Conservation (phyloP, 140 eudicot genomes). For the Bidens hawaiensis region DNA sequence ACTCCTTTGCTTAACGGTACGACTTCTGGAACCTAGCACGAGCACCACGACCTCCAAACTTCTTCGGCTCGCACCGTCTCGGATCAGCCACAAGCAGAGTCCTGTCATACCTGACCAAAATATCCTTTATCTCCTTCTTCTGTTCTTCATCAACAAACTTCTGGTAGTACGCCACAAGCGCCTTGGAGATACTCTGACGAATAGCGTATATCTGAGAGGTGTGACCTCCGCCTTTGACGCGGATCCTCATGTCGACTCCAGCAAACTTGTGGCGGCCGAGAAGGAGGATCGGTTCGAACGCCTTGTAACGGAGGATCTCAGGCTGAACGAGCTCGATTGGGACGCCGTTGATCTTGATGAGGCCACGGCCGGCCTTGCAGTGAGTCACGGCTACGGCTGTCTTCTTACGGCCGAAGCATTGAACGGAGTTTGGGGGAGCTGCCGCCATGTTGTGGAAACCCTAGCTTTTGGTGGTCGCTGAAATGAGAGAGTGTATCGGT, state of each 20-base stretch:
- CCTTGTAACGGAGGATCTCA: conserved; percentile 54
- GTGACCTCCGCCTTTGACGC: conserved; percentile 53
- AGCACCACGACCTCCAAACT: conserved; percentile 31
- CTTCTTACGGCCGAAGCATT: conserved; percentile 61
- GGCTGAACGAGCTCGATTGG: conserved; percentile 53
- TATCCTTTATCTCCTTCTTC: conserved; percentile 44
- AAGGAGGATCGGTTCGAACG: conserved; percentile 44
- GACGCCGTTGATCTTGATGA: conserved; percentile 41
- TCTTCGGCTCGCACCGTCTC: conserved; percentile 27
- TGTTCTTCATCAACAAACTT: conserved; percentile 48
- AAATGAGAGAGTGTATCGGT: conserved; percentile 16
- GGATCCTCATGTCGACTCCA: conserved; percentile 55
- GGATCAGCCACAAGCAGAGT: conserved; percentile 22
- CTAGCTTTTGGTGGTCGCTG: neutral
- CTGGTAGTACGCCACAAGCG: conserved; percentile 51
- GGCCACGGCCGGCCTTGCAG: conserved; percentile 46
- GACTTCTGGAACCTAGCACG: conserved; percentile 30
- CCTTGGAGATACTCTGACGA: conserved; percentile 46
- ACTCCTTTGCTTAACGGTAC: conserved; percentile 12
- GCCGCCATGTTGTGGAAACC: conserved; percentile 23
- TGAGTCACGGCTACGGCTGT: conserved; percentile 55
- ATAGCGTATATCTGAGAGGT: conserved; percentile 37
- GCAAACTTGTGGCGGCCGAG: conserved; percentile 45
- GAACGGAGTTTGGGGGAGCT: conserved; percentile 40
- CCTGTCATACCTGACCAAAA: conserved; percentile 21